Evolutionary conservation across 345 rosid genomes (phyloP).

Genomic region (Fremontodendron californicum): DNA sequence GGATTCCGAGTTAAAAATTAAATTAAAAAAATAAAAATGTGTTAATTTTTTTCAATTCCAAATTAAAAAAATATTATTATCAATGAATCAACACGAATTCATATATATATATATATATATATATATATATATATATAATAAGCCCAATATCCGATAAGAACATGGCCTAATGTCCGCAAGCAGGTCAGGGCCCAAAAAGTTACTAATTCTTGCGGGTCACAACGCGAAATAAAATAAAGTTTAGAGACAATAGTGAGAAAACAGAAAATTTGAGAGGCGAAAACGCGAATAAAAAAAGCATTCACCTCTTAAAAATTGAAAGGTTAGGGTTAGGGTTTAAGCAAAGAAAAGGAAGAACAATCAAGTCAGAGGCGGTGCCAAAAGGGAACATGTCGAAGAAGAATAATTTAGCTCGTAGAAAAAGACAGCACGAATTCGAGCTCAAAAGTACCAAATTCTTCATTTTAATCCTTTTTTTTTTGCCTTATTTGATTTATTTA

Average conservation of each 20-base stretch:
- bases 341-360: neutral
- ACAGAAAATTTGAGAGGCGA: neutral
- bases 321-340: constrained; percentile 4
- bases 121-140: too few species aligned
- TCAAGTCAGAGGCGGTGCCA: neutral
- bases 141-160: too few species aligned
- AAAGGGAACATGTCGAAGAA: constrained; percentile 79
- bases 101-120: too few species aligned
- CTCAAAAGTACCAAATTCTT: constrained; percentile 46
- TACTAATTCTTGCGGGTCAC: neutral
- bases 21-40: too few species aligned
- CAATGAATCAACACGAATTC: too few species aligned
- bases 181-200: neutral
- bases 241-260: neutral
- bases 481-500: neutral
- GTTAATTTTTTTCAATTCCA: too few species aligned
- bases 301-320: neutral
- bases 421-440: constrained; percentile 81
- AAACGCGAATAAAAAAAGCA: neutral
- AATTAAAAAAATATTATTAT: too few species aligned
- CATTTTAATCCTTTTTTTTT: neutral
- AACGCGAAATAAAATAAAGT: neutral
- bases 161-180: too few species aligned
- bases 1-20: too few species aligned
- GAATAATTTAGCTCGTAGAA: constrained; percentile 75